Conservation (phyloP, 768 basidiomycete species). For the Hericium rajendrae region DNA sequence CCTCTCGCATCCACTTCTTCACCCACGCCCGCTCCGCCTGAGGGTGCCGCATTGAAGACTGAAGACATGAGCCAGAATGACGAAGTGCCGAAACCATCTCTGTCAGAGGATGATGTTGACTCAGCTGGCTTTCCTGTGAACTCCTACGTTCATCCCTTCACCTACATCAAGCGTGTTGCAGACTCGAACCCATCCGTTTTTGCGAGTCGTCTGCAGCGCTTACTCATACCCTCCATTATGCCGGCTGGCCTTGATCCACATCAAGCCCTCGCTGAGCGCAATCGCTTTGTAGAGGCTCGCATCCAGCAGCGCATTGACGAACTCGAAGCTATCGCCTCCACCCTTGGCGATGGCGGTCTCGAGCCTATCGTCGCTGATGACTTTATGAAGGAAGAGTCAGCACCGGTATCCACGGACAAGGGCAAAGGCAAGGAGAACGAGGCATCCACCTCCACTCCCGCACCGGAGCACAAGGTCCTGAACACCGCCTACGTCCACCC, state of each 20-base stretch:
- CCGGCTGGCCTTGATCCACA: slow-evolving; percentile 90
- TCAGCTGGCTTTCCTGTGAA: slow-evolving; percentile 91
- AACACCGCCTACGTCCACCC: slow-evolving; percentile 35
- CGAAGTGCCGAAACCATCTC: slow-evolving; percentile 63
- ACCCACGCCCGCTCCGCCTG: slow-evolving; percentile 3
- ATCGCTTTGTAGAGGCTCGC: slow-evolving; percentile 83
- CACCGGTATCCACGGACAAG: not conserved
- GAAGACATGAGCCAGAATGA: slow-evolving; percentile 46
- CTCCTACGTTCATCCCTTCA: slow-evolving; percentile 77
- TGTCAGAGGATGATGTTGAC: slow-evolving; percentile 68
- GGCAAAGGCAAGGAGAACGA: slow-evolving; percentile 21
- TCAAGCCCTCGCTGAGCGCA: slow-evolving; percentile 83
- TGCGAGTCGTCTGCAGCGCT: slow-evolving; percentile 66
- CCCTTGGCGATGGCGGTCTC: slow-evolving; percentile 68
- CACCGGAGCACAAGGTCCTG: slow-evolving; percentile 13
- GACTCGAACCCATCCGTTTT: slow-evolving; percentile 53
- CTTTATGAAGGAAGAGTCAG: not conserved
- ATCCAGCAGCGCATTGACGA: slow-evolving; percentile 84
- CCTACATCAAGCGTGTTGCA: slow-evolving; percentile 59
- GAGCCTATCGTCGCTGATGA: slow-evolving; percentile 38
- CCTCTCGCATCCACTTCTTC: slow-evolving; percentile 2
- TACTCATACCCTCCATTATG: slow-evolving; percentile 83
- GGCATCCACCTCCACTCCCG: slow-evolving; percentile 22
- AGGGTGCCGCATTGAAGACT: slow-evolving; percentile 36
- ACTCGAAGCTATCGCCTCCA: slow-evolving; percentile 69